Percentiles rank a stretch among this genome's conserved stretches.
These are phyloP conservation scores for Wickerhamiella domercqiae DNA, from an alignment of 805 yeast species.

Conservation along the genomic window DNA sequence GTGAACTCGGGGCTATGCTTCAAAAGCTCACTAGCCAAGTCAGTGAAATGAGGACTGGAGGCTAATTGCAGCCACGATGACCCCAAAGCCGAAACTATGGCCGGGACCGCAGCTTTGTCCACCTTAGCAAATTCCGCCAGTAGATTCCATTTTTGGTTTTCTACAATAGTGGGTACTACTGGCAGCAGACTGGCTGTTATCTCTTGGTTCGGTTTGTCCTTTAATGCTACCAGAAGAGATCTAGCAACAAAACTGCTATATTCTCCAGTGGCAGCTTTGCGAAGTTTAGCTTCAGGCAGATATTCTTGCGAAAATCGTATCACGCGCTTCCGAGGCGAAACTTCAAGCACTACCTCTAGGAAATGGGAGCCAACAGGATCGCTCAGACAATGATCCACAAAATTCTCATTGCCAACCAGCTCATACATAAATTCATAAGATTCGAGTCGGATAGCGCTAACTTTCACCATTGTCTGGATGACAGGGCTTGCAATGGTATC, in stretches of 20 bases:
- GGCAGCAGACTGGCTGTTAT: slow-evolving; percentile 16
- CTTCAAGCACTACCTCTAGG: slow-evolving; percentile 53
- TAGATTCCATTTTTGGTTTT: slow-evolving; percentile 3
- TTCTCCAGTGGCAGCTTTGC: slow-evolving; percentile 58
- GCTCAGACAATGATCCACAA: slow-evolving; percentile 66
- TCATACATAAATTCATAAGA: slow-evolving; percentile 6
- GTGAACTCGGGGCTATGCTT: slow-evolving; percentile 16
- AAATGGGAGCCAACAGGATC: slow-evolving; percentile 93
- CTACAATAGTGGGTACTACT: slow-evolving; percentile 10
- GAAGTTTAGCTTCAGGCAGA: slow-evolving; percentile 58
- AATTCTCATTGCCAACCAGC: slow-evolving; percentile 31
- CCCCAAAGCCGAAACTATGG: not conserved
- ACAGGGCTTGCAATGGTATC: slow-evolving; percentile 82
- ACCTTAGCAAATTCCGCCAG: not conserved
- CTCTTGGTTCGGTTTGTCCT: slow-evolving; percentile 7
- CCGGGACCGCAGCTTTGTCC: not conserved
- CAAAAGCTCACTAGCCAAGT: not conserved
- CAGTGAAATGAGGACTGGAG: not conserved
- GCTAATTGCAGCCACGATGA: not conserved
- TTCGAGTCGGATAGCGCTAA: slow-evolving; percentile 8
- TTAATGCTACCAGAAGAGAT: slow-evolving; percentile 32
- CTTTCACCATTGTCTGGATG: slow-evolving; percentile 21
- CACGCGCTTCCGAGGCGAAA: slow-evolving; percentile 50
- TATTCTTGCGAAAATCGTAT: slow-evolving; percentile 55
- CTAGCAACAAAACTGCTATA: slow-evolving; percentile 66